Percentiles rank a stretch among this genome's conserved stretches.
These are phyloP conservation scores for Lactifluus rugatus DNA, from an alignment of 768 basidiomycete genomes.

Conservation along the genomic window DNA sequence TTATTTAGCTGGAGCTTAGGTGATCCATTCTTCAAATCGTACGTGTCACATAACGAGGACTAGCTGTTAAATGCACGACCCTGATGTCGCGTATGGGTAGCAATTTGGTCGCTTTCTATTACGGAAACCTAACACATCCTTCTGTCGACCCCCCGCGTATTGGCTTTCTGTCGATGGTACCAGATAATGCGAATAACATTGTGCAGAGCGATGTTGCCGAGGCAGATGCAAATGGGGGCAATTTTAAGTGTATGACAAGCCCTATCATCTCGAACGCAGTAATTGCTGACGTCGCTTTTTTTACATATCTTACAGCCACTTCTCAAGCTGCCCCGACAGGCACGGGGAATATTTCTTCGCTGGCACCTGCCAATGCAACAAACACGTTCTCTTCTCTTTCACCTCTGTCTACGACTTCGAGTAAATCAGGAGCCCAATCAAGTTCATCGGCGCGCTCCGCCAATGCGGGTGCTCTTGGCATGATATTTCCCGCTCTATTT, in stretches of 20 bases:
- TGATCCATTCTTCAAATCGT: conserved; percentile 70
- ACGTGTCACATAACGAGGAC: conserved; percentile 19
- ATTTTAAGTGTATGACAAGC: conserved; percentile 27
- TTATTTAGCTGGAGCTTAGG: conserved; percentile 68
- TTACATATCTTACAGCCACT: conserved; percentile 12
- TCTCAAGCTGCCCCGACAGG: conserved; percentile 7
- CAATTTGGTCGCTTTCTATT: conserved; percentile 58
- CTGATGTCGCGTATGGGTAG: conserved; percentile 27
- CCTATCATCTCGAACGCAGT: neutral
- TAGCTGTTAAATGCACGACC: neutral
- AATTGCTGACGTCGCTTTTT: neutral
- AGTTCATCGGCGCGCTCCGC: neutral
- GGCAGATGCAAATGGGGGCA: conserved; percentile 20
- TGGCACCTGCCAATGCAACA: neutral
- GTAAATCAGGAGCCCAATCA: neutral
- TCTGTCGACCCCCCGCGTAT: conserved; percentile 59
- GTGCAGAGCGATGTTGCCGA: conserved; percentile 28
- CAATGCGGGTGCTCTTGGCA: neutral
- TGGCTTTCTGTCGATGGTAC: conserved; percentile 64
- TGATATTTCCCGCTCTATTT: neutral
- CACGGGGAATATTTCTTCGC: neutral
- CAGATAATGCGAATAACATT: conserved; percentile 36
- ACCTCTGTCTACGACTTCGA: neutral
- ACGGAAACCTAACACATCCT: conserved; percentile 60
- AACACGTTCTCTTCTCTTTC: neutral